A percentile compares a stretch with the other conserved stretches of the same genome.
Conservation (phyloP, 228 moss, liverwort and hornwort species). For the Sphagnum magellanicum region DNA sequence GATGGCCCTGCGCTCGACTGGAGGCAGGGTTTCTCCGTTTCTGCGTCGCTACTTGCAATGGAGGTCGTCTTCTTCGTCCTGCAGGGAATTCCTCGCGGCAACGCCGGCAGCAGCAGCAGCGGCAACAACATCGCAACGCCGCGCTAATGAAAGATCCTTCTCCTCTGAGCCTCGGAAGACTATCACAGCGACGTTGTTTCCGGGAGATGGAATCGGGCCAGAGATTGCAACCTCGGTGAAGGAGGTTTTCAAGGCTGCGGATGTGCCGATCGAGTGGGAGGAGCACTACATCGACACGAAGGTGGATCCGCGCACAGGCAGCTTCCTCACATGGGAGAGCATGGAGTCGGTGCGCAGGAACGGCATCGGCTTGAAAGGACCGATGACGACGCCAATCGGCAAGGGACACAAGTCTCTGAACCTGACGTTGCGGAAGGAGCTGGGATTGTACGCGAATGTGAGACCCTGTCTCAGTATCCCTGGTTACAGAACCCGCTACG, state of each 20-base stretch:
- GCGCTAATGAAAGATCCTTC: conserved; percentile 4
- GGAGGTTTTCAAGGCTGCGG: conserved; percentile 75
- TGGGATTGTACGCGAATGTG: conserved; percentile 81
- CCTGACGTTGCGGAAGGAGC: conserved; percentile 68
- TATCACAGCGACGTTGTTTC: conserved; percentile 69
- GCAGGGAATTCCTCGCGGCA: too few relatives aligned
- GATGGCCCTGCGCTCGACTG: too few relatives aligned
- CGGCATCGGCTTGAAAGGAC: conserved; percentile 85
- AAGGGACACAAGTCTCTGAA: conserved; percentile 87
- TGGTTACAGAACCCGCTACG: conserved; percentile 73
- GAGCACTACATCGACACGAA: conserved; percentile 43
- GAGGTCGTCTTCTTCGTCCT: too few relatives aligned
- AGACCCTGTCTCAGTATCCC: conserved; percentile 82
- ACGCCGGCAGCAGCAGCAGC: too few relatives aligned
- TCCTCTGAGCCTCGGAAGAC: conserved; percentile 16
- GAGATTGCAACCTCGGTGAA: conserved; percentile 75
- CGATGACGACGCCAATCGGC: conserved; percentile 87
- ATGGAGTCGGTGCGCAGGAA: conserved; percentile 83
- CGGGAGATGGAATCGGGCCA: conserved; percentile 86
- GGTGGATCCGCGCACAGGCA: conserved; percentile 70
- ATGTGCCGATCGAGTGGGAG: conserved; percentile 75
- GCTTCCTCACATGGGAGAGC: conserved; percentile 89
- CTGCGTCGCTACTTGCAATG: too few relatives aligned
- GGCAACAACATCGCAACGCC: too few relatives aligned
- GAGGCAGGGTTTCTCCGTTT: too few relatives aligned